phyloP scores from a whole-genome alignment of 495 filamentous ascomycete species.

The Hypoxylon fragiforme region DNA sequence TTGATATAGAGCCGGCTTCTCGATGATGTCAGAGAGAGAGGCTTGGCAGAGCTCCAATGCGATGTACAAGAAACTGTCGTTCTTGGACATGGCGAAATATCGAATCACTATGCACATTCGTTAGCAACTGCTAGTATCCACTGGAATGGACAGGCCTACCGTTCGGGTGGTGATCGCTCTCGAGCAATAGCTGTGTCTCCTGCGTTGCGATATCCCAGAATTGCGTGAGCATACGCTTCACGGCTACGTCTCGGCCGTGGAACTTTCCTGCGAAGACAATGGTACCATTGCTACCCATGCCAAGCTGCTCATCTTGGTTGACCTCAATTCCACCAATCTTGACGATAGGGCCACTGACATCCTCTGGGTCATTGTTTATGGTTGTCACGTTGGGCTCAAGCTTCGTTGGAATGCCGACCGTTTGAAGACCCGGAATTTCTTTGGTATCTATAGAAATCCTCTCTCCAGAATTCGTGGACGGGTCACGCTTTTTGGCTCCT shows the following conservation, averaged over 20 bases:
- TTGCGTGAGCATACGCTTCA: constrained; percentile 93
- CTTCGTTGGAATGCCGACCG: constrained; percentile 49
- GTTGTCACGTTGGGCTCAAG: constrained; percentile 62
- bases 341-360: constrained; percentile 61
- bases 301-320: constrained; percentile 71
- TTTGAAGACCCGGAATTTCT: constrained; percentile 42
- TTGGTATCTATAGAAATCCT: constrained; percentile 36
- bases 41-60: constrained; percentile 94
- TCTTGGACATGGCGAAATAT: constrained; percentile 88
- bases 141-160: constrained; percentile 38
- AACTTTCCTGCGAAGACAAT: constrained; percentile 84
- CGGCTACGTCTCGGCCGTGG: constrained; percentile 88
- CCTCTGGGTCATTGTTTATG: constrained; percentile 50
- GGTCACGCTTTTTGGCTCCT: constrained; percentile 44
- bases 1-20: constrained; percentile 58
- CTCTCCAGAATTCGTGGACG: constrained; percentile 45
- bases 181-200: constrained; percentile 84
- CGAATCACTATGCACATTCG: constrained; percentile 68
- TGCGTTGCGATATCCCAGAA: constrained; percentile 95
- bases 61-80: constrained; percentile 92
- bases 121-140: constrained; percentile 27
- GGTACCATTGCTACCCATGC: constrained; percentile 82
- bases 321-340: constrained; percentile 75
- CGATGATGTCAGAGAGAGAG: constrained; percentile 85
- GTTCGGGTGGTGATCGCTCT: constrained; percentile 94